Evolutionary conservation across 1,139 yeast species (phyloP), one percentile per base, ranked within the genome.

Genomic region (Torulaspora pretoriensis): DNA sequence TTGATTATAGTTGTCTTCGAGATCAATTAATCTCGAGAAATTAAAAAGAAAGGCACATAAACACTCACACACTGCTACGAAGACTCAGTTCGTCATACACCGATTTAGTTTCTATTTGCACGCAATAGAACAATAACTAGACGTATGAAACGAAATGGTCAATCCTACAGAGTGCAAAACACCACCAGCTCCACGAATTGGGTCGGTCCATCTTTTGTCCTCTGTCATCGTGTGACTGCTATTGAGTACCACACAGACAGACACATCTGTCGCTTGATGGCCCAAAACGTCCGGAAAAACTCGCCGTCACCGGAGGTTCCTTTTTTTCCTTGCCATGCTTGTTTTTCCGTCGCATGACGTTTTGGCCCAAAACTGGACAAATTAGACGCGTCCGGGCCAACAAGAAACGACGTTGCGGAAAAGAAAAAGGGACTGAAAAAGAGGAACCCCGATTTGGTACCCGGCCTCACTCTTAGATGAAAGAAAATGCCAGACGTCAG

Each of bases 391-490:
- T 35, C 19, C 14, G 22, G 29, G 37, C 23, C 8, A 12, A 14
- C 23, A 22, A 27, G 27, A 22, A 13, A 13, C 33, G 19, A 17
- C 19, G 19, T 4, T 17, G 19, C 27, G 26, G 13, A 36, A 28
- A 36, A 36, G 29, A 22, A 28, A 36, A 28, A 14, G n/a, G 29
- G 40, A 36, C 19, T 17, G 27, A 35, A 16, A 16, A 26, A 35
- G 30, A 16, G 40, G 40, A 36, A 36, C 28, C 40, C 32, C 40
- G 28, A 9, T 28, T 22, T n/a, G 32, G 9, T 27, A 27, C 39
- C 33, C 39, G 39, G 39, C 31, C 24, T 8, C 22, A 6, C 7
- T 24, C 19, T 17, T 17, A 17, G 19, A 17, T 4, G 19, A 17
- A 3, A 17, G 19, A 17, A 17, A 17, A 4, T 4, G 19, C 19